Base-by-base conservation (phyloP, 2,329 filamentous ascomycete species). In the Colletotrichum sp. region DNA sequence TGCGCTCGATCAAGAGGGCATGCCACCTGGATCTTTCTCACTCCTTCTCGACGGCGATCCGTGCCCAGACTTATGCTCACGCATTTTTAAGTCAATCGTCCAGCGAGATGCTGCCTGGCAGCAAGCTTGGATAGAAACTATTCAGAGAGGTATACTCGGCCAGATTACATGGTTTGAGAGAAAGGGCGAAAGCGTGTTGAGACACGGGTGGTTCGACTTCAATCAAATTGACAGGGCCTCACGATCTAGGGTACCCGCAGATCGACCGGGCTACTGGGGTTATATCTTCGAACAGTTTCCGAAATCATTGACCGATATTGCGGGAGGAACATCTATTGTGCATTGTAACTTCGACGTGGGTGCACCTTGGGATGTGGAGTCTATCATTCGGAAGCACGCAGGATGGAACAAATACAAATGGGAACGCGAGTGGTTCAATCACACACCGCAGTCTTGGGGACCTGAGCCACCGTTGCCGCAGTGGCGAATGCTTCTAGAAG, bases 301-400 rank as follows among this genome's bases (percentile, higher is more conserved):
- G 0, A 13, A 12, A 28, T 16, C 55, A 9, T 24, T 16, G 55
- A 24, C 0, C 0, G 24, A 59, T 7, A 59, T 59, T 6, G 14
- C 16, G 6, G 0, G 16, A 16, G 55, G 24, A 59, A 18, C 2
- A 18, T 59, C 55, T 16, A 28, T 26, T 0, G 55, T 59, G 14
- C 0, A 8, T 7, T 59, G 55, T 0, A 28, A 59, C 0, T 59
- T 59, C 24, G 13, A 26, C 24, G 0, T 18, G 0, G 55, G 55
- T 9, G 7, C 14, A 9, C 0, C 55, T 16, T 18, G 24, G 55
- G 4, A 59, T 18, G 24, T 59, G 43, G n/a, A 52, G n/a, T 7
- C 10, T 24, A 52, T 52, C 43, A 0, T 52, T 13, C n/a, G 12
- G n/a, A 7, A 52, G 10, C n/a, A 21, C 43, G 12, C 0, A 24